Evolutionary conservation across 2,329 filamentous ascomycete genomes (phyloP), one percentile per base, ranked within the genome.

Genomic region (Escovopsis sp.): DNA sequence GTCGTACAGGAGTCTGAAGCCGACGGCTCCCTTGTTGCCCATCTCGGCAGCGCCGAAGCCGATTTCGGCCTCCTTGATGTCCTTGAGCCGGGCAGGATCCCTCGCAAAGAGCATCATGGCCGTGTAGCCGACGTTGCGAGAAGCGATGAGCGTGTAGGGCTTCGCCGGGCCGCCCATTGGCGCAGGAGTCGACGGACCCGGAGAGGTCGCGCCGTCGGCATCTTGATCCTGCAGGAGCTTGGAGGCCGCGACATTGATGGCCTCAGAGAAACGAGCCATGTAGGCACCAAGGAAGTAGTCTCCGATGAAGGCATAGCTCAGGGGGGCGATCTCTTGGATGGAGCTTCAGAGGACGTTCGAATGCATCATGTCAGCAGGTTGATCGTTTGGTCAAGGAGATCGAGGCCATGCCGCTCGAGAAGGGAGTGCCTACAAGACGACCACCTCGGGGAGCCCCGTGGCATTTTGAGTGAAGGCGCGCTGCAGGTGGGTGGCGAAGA

Each of bases 21-120:
- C 90, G 1, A 93, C 80, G 4, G 86, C 88, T 21, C 88, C 90
- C 58, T 98, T 98, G 57, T 94, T 94, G 13, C 86, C 90, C 79
- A 94, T 90, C 34, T 88, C 79, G 39, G 76, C 78, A 1, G 86
- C 56, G 1, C 90, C 90, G 33, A 94, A 80, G 0, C 90, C 87
- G 2, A 86, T 79, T 35, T 81, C 82, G 2, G 80, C 84, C n/a
- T 73, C 76, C 43, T 84, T 71, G n/a, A 90, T 61, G 48, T 71
- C 64, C 35, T 62, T 61, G 35, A 94, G 62, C 17, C 68, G 64
- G 8, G 66, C 56, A 0, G 70, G 64, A 29, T 78, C 66, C 38
- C 74, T 74, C 15, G 78, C 80, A 53, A 94, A 94, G 14, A 94
- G 68, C 66, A 96, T 73, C 34, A 96, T 72, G 17, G 72, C 86